phyloP scores from a whole-genome alignment of 1,284 basidiomycete species.

The Trametes versicolor region DNA sequence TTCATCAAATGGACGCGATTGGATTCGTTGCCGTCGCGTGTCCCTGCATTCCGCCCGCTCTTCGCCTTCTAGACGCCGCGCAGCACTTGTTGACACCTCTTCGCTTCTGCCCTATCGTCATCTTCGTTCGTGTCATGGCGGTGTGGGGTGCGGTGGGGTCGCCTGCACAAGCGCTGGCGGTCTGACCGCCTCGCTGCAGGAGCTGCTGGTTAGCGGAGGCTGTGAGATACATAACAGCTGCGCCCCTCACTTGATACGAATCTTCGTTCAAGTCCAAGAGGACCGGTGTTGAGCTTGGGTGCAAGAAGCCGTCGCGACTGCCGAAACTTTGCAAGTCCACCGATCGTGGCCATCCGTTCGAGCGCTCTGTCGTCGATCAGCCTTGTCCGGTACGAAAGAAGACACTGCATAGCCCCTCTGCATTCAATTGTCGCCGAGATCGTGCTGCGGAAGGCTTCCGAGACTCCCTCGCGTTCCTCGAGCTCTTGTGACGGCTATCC shows the following conservation, averaged over 20 bases:
- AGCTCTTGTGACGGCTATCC: neutral
- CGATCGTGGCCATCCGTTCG: neutral
- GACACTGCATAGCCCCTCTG: conserved; percentile 9
- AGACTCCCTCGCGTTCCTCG: conserved; percentile 12
- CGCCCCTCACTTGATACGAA: neutral
- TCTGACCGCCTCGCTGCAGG: neutral
- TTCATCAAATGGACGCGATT: conserved; percentile 23
- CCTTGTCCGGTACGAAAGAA: conserved; percentile 1
- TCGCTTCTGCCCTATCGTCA: neutral
- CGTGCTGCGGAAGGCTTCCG: conserved; percentile 13
- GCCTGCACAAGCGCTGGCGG: neutral
- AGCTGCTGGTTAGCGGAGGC: neutral
- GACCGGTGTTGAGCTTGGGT: neutral
- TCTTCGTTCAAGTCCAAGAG: neutral
- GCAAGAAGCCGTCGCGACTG: neutral
- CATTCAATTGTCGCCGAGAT: conserved; percentile 5
- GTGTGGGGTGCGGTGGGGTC: neutral
- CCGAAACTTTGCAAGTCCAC: neutral
- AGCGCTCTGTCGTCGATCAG: conserved; percentile 22
- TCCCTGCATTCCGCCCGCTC: neutral
- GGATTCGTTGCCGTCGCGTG: conserved; percentile 17
- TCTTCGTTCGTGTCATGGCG: conserved; percentile 1
- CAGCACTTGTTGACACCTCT: conserved; percentile 14
- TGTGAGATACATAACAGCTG: neutral
- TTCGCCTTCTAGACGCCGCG: conserved; percentile 12